Base-by-base conservation (phyloP, 2,329 filamentous ascomycete species). In the Fusarium nisikadoi region DNA sequence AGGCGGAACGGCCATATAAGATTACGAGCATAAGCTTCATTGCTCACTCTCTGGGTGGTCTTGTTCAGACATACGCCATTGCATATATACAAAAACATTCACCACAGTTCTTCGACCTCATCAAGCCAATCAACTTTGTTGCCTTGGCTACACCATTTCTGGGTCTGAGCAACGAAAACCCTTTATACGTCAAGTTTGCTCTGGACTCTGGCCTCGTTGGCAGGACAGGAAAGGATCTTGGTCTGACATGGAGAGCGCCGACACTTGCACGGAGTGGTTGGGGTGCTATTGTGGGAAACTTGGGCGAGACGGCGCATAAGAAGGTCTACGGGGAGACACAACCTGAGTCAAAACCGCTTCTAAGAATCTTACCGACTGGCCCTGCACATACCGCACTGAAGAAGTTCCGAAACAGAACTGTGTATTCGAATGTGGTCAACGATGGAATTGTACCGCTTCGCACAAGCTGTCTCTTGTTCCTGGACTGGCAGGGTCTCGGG, bases 51-150 rank as follows among this genome's bases (percentile, higher is more conserved):
- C 88, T 98, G 0, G 95, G 95, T 33, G 95, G 95, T 0, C 85
- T 97, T 23, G 88, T 97, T 20, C 95, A 98, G 80, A 97, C 93
- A 0, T 98, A 98, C 79, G 95, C 95, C 5, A 91, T 98, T 64
- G 95, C 95, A 13, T 98, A 98, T 80, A 97, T 98, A 49, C 93
- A 98, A 76, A 98, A 98, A 79, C 94, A 98, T 80, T 97, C 94
- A 1, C 95, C 95, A 2, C 85, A 91, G 14, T 98, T 98, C 80
- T 98, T 98, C 76, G 88, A 95, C 54, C 84, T 90, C 9, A 97
- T 98, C 76, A 89, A 90, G 71, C 95, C 95, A 0, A 86, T 97
- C 79, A 98, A 98, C 79, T 98, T 98, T 78, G 92, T 98, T 72
- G 88, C 93, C 33, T 84, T 98, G 74, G 95, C 95, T 20, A 92